Conservation (phyloP, 768 basidiomycete genomes). For the Sutorius australiensis region DNA sequence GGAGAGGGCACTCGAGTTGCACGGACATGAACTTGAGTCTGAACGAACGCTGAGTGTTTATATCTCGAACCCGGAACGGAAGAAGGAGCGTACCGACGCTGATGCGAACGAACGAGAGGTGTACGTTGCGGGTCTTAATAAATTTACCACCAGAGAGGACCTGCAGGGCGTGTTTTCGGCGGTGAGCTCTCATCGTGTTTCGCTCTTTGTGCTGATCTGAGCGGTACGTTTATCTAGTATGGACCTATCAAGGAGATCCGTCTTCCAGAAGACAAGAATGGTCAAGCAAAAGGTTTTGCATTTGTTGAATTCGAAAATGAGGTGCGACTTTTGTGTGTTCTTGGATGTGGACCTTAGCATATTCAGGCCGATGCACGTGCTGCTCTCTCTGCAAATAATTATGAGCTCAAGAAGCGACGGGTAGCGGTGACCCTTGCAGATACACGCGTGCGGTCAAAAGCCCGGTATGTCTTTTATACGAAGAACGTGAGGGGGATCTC, state of each 20-base stretch:
- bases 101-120: slow-evolving; percentile 81
- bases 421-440: slow-evolving; percentile 88
- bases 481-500: background rate
- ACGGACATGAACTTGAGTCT: slow-evolving; percentile 71
- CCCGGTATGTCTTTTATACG: slow-evolving; percentile 40
- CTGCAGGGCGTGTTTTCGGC: slow-evolving; percentile 73
- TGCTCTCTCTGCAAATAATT: slow-evolving; percentile 78
- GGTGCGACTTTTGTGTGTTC: slow-evolving; percentile 38
- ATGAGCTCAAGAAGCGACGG: slow-evolving; percentile 84
- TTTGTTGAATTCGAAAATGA: slow-evolving; percentile 89
- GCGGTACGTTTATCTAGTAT: slow-evolving; percentile 53
- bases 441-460: slow-evolving; percentile 53
- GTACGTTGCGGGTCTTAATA: slow-evolving; percentile 84
- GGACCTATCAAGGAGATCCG: slow-evolving; percentile 80
- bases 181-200: slow-evolving; percentile 40
- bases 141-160: slow-evolving; percentile 72
- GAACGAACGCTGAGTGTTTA: slow-evolving; percentile 69
- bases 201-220: slow-evolving; percentile 2
- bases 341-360: background rate
- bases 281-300: slow-evolving; percentile 77
- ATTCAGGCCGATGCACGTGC: slow-evolving; percentile 62
- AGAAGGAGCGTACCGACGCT: slow-evolving; percentile 85
- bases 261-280: slow-evolving; percentile 67
- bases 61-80: slow-evolving; percentile 87
- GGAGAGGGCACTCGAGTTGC: slow-evolving; percentile 70